phyloP scores from a whole-genome alignment of 495 filamentous ascomycete species.

The Letharia lupina region DNA sequence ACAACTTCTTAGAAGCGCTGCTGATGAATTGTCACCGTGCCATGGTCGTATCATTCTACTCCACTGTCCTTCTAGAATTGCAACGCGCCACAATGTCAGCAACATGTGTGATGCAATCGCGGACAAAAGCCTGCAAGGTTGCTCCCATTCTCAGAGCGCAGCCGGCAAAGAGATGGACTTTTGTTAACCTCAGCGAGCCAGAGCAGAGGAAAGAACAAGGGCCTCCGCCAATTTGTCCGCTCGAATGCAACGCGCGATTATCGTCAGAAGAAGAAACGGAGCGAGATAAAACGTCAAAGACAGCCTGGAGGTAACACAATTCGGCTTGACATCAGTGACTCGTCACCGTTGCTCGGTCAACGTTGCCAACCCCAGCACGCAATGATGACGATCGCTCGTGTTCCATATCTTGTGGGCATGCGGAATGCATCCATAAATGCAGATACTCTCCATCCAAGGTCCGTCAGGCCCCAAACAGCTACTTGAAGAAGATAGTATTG shows the following conservation, averaged over 20 bases:
- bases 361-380: background rate
- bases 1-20: background rate
- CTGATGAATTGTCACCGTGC: background rate
- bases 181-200: constrained; percentile 10
- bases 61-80: background rate
- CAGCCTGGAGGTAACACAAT: background rate
- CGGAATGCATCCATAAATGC: background rate
- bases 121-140: background rate
- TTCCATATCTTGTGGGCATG: background rate
- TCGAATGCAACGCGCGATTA: constrained; percentile 6
- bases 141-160: background rate
- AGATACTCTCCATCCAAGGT: background rate
- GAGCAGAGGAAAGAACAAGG: background rate
- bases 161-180: background rate
- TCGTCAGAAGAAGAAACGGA: background rate
- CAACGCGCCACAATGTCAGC: background rate
- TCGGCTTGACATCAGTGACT: background rate
- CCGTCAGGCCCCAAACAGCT: background rate
- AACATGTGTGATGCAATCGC: background rate
- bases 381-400: background rate
- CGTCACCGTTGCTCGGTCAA: background rate
- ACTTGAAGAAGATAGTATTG: background rate
- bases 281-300: background rate
- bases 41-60: background rate
- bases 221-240: background rate